phyloP scores from a whole-genome alignment of 345 rosid genomes.

The Hibiscus trionum region DNA sequence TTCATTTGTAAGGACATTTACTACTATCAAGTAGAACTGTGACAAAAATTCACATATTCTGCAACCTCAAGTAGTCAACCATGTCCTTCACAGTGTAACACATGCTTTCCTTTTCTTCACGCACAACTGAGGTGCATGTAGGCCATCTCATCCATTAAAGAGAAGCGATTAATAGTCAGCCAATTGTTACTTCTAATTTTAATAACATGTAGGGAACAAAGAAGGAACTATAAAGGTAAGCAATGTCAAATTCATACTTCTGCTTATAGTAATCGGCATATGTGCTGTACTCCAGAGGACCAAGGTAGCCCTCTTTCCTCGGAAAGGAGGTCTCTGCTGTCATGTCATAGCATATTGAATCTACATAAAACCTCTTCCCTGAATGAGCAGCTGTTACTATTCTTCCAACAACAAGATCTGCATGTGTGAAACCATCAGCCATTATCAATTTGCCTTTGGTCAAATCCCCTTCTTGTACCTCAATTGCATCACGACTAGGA shows the following conservation, averaged over 20 bases:
- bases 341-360: constrained; percentile 79
- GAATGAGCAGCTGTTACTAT: constrained; percentile 97
- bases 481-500: constrained; percentile 48
- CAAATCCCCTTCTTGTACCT: constrained; percentile 31
- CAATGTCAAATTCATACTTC: constrained; percentile 48
- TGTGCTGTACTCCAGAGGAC: constrained; percentile 91
- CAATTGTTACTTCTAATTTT: neutral
- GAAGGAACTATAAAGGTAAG: neutral
- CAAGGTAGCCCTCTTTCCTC: constrained; percentile 97
- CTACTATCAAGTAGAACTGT: constrained; percentile 17
- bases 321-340: constrained; percentile 93
- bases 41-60: neutral
- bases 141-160: constrained; percentile 26
- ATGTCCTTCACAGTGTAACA: constrained; percentile 20
- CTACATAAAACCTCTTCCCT: constrained; percentile 96
- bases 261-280: constrained; percentile 91
- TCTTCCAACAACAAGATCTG: constrained; percentile 69
- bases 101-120: constrained; percentile 39
- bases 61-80: constrained; percentile 20
- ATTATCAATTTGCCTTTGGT: constrained; percentile 56
- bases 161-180: constrained; percentile 16
- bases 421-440: constrained; percentile 64
- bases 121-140: constrained; percentile 43
- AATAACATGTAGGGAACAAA: neutral
- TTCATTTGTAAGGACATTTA: constrained; percentile 28